These are phyloP conservation scores for Fusarium agapanthi DNA, from an alignment of 2,329 filamentous ascomycete species.

Conservation along the genomic window DNA sequence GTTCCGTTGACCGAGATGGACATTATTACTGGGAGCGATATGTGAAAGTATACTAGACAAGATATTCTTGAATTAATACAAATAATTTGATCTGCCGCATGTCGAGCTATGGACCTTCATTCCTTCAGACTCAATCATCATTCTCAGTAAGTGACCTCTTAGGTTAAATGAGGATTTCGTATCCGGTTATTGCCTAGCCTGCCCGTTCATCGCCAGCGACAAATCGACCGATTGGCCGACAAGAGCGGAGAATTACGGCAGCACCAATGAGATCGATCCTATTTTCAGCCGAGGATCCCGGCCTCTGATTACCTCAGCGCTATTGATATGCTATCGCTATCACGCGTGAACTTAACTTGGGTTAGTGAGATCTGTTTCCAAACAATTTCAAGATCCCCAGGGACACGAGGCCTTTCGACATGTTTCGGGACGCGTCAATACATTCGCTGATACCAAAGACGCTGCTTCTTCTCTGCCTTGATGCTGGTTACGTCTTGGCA, in stretches of 20 bases:
- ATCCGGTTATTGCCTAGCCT: neutral
- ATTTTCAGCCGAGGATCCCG: conserved; percentile 11
- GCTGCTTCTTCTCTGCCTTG: conserved; percentile 6
- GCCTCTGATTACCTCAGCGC: conserved; percentile 21
- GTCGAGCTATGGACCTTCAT: neutral
- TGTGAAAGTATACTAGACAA: neutral
- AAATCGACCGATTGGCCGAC: neutral
- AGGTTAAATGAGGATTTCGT: neutral
- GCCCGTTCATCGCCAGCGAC: neutral
- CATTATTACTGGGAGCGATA: neutral
- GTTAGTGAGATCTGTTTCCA: conserved; percentile 11
- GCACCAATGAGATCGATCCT: neutral
- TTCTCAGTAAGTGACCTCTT: neutral
- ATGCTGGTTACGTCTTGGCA: conserved; percentile 9
- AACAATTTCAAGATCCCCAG: neutral
- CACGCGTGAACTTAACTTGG: neutral
- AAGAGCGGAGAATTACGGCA: neutral
- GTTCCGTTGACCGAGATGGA: conserved; percentile 16
- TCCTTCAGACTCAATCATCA: neutral
- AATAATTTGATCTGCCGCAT: no score
- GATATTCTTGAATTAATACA: neutral
- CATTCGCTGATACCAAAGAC: neutral
- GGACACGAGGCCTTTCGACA: neutral
- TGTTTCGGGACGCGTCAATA: conserved; percentile 5
- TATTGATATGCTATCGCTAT: neutral